Evolutionary conservation across 495 filamentous ascomycete genomes (phyloP).

Genomic region (Hyaloscypha finlandica): DNA sequence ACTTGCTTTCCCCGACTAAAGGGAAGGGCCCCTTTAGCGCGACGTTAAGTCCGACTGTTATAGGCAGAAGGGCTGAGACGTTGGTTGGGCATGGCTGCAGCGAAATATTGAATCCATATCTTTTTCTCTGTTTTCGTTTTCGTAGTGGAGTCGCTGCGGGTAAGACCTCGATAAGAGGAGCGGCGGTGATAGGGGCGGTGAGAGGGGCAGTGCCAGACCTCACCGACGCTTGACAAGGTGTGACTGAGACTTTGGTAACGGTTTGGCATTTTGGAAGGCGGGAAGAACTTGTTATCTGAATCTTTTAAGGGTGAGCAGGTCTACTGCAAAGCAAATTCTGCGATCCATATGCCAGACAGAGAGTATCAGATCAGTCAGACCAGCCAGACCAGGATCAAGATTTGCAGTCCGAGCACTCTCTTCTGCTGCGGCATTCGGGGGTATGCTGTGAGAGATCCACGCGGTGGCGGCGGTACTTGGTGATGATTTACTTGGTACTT

Average conservation of each 20-base stretch:
- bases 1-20: no score
- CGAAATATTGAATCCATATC: neutral
- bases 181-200: neutral
- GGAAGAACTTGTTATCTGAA: neutral
- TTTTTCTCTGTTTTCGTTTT: neutral
- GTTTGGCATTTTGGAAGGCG: neutral
- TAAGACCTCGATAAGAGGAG: neutral
- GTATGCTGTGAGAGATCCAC: neutral
- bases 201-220: neutral
- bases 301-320: neutral
- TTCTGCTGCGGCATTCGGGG: no score
- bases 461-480: neutral
- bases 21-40: no score
- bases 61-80: neutral
- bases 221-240: neutral
- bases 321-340: neutral
- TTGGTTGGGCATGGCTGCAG: neutral
- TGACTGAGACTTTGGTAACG: neutral
- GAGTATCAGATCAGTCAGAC: neutral
- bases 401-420: neutral
- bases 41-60: no score
- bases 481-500: neutral
- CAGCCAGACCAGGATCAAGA: neutral
- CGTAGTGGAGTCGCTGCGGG: neutral
- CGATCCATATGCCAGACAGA: neutral